These are phyloP conservation scores for Aegilops bicornis DNA, from an alignment of 176 grass and related monocot species.

Conservation along the genomic window DNA sequence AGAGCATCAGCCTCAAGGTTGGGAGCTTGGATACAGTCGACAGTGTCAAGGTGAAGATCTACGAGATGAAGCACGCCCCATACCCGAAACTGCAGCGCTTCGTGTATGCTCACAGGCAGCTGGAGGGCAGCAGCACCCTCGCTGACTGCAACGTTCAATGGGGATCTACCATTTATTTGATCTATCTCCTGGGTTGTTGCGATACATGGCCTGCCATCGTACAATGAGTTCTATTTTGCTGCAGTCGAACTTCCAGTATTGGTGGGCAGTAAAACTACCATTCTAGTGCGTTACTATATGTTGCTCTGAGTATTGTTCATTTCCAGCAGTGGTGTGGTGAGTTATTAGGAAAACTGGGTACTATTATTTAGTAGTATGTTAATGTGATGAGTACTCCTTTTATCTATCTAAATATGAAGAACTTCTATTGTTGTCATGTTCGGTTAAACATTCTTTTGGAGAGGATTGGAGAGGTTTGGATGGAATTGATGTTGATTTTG, in stretches of 20 bases:
- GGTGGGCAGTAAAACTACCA: not conserved
- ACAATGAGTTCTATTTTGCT: not conserved
- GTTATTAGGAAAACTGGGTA: not conserved
- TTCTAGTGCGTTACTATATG: not conserved
- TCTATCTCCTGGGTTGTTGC: not conserved
- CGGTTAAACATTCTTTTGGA: not conserved
- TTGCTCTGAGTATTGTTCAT: not conserved
- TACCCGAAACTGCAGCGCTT: not conserved
- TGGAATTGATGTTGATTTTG: too few relatives aligned
- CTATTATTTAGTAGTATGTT: not conserved
- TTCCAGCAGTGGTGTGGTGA: not conserved
- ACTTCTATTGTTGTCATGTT: too few relatives aligned
- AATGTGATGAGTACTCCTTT: not conserved
- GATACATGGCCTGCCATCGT: not conserved
- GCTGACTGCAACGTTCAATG: not conserved
- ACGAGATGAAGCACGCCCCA: not conserved
- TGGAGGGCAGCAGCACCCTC: not conserved
- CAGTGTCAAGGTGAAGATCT: constrained; percentile 2
- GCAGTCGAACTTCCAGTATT: not conserved
- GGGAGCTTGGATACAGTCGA: not conserved
- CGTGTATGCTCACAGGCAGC: not conserved
- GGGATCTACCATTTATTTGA: not conserved
- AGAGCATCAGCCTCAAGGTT: not conserved
- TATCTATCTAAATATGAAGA: not conserved
- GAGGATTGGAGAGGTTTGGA: too few relatives aligned